These are phyloP conservation scores for Sclerotinia sclerotiorum DNA, from an alignment of 2,329 filamentous ascomycete species.

Conservation along the genomic window DNA sequence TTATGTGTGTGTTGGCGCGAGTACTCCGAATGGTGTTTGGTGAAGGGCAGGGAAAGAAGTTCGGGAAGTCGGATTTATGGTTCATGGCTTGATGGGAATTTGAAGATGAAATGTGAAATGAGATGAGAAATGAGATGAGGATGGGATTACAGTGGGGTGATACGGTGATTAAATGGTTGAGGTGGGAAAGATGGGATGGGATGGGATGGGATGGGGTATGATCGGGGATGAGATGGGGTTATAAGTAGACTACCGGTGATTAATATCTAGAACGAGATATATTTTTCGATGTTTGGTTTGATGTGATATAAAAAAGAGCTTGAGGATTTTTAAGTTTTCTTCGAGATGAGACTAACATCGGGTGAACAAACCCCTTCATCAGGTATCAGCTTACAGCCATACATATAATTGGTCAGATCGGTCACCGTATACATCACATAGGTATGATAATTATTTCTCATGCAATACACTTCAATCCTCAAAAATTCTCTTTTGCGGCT, in stretches of 20 bases:
- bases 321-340: background rate
- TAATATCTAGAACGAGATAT: background rate
- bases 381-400: background rate
- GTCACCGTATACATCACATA: background rate
- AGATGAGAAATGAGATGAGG: no score
- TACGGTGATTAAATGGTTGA: background rate
- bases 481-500: background rate
- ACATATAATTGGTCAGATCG: background rate
- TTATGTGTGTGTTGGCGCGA: background rate
- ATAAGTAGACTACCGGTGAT: background rate
- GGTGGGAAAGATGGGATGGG: background rate
- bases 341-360: background rate
- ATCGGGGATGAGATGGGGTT: background rate
- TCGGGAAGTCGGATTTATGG: no score
- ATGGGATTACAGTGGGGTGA: background rate
- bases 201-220: no score
- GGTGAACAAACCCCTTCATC: background rate
- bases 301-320: background rate
- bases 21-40: background rate
- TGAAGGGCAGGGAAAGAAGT: no score
- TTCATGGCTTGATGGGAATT: background rate
- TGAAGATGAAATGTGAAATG: background rate
- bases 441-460: background rate
- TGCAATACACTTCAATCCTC: background rate
- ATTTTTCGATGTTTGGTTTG: no score